Evolutionary conservation across 345 rosid species (phyloP).

Genomic region (Corymbia maculata): DNA sequence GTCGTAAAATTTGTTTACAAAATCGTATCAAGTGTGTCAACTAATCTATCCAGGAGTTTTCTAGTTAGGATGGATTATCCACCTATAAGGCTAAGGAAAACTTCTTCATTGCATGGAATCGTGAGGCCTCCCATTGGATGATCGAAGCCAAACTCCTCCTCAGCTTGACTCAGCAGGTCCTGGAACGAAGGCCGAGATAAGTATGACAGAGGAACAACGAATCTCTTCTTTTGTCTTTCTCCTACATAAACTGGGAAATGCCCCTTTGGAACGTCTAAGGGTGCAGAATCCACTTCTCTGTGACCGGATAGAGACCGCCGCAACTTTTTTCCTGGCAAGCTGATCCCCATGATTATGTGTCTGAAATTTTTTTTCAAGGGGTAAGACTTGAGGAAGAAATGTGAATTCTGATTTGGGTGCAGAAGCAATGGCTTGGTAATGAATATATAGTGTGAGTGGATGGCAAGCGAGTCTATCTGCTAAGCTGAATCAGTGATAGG

Average conservation of each 20-base stretch:
- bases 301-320: background rate
- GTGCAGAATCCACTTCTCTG: background rate
- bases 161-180: conserved; percentile 12
- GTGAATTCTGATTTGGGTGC: background rate
- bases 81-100: conserved; percentile 3
- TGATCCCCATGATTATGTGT: background rate
- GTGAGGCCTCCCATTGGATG: conserved; percentile 36
- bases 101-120: conserved; percentile 20
- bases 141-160: conserved; percentile 25
- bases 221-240: conserved; percentile 19
- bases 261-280: conserved; percentile 11
- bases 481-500: background rate
- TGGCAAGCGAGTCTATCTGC: background rate
- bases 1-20: background rate
- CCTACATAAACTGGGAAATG: conserved; percentile 24
- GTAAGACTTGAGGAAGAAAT: background rate
- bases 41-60: background rate
- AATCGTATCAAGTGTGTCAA: background rate
- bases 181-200: conserved; percentile 19
- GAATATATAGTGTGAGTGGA: background rate
- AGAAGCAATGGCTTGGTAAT: background rate
- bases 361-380: background rate
- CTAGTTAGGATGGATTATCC: background rate
- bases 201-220: conserved; percentile 15
- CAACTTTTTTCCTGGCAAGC: background rate